A percentile compares a stretch with the other conserved stretches of the same genome.
Conservation (phyloP, 176 grass and related monocot genomes). For the Raddia guianensis region DNA sequence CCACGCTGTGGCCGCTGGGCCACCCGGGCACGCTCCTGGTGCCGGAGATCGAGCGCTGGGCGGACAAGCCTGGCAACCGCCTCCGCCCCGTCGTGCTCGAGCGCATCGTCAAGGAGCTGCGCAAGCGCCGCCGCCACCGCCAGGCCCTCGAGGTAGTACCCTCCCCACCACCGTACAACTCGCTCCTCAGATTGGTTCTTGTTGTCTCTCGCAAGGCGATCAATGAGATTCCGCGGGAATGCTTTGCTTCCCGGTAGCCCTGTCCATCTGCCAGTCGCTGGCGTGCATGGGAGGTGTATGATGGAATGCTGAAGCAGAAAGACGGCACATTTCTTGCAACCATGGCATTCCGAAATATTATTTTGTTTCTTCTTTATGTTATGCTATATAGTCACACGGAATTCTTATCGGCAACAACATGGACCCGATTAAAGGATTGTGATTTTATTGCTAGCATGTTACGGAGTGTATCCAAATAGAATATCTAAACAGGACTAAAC, state of each 20-base stretch:
- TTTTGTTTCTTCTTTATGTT: not conserved
- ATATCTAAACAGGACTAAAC: not conserved
- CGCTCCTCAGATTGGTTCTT: not conserved
- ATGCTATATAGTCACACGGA: not conserved
- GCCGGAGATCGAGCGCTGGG: constrained; percentile 77
- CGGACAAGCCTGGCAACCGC: constrained; percentile 45
- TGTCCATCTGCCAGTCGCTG: not conserved
- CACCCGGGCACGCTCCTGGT: constrained; percentile 61
- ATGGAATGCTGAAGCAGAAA: not conserved
- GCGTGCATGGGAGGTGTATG: constrained; percentile 15
- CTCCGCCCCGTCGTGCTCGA: constrained; percentile 59
- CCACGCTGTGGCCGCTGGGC: constrained; percentile 70
- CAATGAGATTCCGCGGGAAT: constrained; percentile 3
- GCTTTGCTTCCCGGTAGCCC: not conserved
- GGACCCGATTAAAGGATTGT: not conserved
- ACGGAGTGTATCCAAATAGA: not conserved
- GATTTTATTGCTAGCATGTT: too few relatives aligned
- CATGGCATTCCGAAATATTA: not conserved
- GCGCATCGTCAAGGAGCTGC: constrained; percentile 59
- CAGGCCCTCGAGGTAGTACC: constrained; percentile 85
- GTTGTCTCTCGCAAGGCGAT: not conserved
- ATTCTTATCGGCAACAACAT: not conserved
- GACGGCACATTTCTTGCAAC: not conserved
- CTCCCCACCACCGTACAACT: not conserved
- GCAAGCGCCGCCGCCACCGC: constrained; percentile 58